A percentile compares a stretch with the other conserved stretches of the same genome.
Evolutionary conservation across 2,329 filamentous ascomycete genomes (phyloP).

Genomic region (Bipolaris sorokiniana): DNA sequence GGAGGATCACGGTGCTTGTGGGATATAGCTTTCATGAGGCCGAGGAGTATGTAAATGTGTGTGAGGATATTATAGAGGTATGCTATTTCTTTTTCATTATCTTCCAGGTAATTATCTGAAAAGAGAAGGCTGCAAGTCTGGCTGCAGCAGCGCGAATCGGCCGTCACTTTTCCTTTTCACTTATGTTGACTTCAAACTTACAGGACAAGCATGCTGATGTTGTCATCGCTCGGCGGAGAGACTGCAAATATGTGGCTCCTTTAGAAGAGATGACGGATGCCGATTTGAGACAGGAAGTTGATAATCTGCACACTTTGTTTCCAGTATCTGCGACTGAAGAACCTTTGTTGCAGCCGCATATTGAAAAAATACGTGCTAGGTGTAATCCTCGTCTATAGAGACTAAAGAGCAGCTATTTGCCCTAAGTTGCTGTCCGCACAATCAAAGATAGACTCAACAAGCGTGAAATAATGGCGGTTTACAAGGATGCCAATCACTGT

Average conservation of each 20-base stretch:
- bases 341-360: background rate
- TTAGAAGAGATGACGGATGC: slow-evolving; percentile 2
- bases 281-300: slow-evolving; percentile 2
- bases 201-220: slow-evolving; percentile 13
- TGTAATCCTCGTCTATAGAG: background rate
- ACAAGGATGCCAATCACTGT: background rate
- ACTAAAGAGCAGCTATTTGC: background rate
- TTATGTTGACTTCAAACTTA: background rate
- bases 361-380: slow-evolving; percentile 8
- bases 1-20: slow-evolving; percentile 7
- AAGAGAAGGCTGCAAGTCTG: background rate
- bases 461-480: no score
- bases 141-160: background rate
- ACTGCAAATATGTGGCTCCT: slow-evolving; percentile 6
- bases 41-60: slow-evolving; percentile 11
- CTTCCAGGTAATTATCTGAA: background rate
- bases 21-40: slow-evolving; percentile 17
- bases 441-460: no score
- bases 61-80: slow-evolving; percentile 13
- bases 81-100: background rate
- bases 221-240: slow-evolving; percentile 6
- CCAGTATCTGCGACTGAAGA: slow-evolving; percentile 5
- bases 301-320: slow-evolving; percentile 11
- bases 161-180: no score
- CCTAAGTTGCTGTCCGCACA: background rate